Evolutionary conservation across 2,329 filamentous ascomycete species (phyloP).

Genomic region (Reticulascus tulasneorum): DNA sequence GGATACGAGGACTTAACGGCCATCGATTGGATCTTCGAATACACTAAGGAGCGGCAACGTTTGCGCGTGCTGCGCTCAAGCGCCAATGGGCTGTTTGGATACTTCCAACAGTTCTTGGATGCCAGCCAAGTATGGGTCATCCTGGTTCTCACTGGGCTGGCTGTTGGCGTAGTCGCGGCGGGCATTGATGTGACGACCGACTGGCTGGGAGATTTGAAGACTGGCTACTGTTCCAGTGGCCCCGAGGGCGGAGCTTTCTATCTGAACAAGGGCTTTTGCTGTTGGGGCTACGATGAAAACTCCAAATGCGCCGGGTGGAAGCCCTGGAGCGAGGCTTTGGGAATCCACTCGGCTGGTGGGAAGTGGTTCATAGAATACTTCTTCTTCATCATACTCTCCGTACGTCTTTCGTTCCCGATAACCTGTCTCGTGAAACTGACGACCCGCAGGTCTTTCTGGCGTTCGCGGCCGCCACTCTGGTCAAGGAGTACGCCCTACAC

Average conservation of each 20-base stretch:
- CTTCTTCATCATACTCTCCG: slow-evolving; percentile 80
- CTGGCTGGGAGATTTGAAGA: slow-evolving; percentile 91
- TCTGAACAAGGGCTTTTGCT: slow-evolving; percentile 87
- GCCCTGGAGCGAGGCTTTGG: slow-evolving; percentile 74
- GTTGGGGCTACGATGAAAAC: slow-evolving; percentile 81
- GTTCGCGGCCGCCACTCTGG: slow-evolving; percentile 70
- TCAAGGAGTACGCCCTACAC: slow-evolving; percentile 79
- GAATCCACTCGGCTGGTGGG: slow-evolving; percentile 61
- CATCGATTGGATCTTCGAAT: slow-evolving; percentile 99
- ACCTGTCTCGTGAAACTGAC: neutral
- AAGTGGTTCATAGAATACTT: slow-evolving; percentile 83
- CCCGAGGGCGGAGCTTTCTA: slow-evolving; percentile 83
- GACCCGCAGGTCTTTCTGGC: slow-evolving; percentile 67
- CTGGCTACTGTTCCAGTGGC: slow-evolving; percentile 75
- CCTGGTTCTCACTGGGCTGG: slow-evolving; percentile 77
- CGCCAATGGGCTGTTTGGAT: slow-evolving; percentile 67
- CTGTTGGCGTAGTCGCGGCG: slow-evolving; percentile 80
- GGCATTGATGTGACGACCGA: slow-evolving; percentile 86
- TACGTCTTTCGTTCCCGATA: slow-evolving; percentile 37
- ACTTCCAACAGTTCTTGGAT: slow-evolving; percentile 70
- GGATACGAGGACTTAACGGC: slow-evolving; percentile 95
- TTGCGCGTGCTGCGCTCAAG: slow-evolving; percentile 70
- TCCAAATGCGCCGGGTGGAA: slow-evolving; percentile 84
- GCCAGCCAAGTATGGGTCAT: slow-evolving; percentile 90
- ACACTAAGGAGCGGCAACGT: slow-evolving; percentile 90